These are phyloP conservation scores for Magnolia officinalis DNA, from an alignment of 164 flowering plant genomes.

Conservation along the genomic window DNA sequence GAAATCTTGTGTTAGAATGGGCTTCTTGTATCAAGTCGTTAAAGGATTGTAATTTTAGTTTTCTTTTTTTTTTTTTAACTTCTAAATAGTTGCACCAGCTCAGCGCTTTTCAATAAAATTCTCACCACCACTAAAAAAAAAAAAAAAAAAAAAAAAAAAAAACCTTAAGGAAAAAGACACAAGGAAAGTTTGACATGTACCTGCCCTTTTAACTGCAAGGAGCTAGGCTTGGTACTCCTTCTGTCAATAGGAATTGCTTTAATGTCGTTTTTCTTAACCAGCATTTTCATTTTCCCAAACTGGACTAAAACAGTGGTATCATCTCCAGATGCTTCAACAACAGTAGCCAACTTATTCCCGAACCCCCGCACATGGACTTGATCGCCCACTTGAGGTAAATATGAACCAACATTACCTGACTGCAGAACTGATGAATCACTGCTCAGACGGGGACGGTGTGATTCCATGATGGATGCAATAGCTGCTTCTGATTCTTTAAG, in stretches of 20 bases:
- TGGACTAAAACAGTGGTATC: constrained; percentile 65
- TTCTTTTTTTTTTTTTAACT: too few species aligned
- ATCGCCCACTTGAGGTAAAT: constrained; percentile 65
- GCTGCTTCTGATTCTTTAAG: constrained; percentile 58
- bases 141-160: too few species aligned
- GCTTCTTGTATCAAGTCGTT: too few species aligned
- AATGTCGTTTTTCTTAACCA: constrained; percentile 49
- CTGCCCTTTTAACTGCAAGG: constrained; percentile 37
- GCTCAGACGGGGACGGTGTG: constrained; percentile 24
- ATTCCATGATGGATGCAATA: constrained; percentile 59
- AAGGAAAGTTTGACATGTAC: constrained; percentile 24
- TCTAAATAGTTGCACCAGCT: too few species aligned
- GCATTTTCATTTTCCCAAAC: constrained; percentile 65
- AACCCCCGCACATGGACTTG: constrained; percentile 58
- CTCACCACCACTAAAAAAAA: too few species aligned
- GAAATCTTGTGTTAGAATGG: too few species aligned
- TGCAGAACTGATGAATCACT: constrained; percentile 21
- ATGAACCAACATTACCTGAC: constrained; percentile 18
- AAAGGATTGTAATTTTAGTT: too few species aligned
- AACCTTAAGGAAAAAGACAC: not conserved
- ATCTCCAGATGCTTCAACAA: constrained; percentile 63
- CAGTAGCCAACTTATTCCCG: constrained; percentile 69
- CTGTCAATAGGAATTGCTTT: constrained; percentile 29
- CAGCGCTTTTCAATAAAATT: too few species aligned
- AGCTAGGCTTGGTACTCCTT: constrained; percentile 21